These are phyloP conservation scores for Rhizopus microsporus DNA, from an alignment of 371 early-diverging fungal genomes.

Conservation along the genomic window DNA sequence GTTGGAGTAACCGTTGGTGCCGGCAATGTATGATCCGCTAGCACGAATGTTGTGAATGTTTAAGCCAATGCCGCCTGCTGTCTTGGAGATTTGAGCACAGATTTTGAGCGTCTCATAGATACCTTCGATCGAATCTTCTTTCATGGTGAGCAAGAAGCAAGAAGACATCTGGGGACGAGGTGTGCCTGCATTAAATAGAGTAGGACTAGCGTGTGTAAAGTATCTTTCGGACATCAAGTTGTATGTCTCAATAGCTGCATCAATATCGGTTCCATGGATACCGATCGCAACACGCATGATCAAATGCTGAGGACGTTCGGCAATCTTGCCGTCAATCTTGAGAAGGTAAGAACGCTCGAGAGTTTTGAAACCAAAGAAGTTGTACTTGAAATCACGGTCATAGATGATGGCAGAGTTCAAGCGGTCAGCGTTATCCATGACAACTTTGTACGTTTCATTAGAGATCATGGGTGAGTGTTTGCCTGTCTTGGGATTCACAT, in stretches of 20 bases:
- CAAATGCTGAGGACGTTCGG: constrained; percentile 96
- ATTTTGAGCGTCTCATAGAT: constrained; percentile 93
- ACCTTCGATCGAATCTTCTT: constrained; percentile 93
- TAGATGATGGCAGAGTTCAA: constrained; percentile 91
- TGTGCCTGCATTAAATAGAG: constrained; percentile 95
- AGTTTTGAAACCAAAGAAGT: constrained; percentile 97
- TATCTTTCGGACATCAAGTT: constrained; percentile 84
- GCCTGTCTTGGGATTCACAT: constrained; percentile 78
- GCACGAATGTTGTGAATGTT: constrained; percentile 92
- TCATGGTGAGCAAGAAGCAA: constrained; percentile 92
- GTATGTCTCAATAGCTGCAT: constrained; percentile 90
- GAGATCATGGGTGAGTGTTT: constrained; percentile 81
- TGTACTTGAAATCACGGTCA: constrained; percentile 91
- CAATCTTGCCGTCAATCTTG: constrained; percentile 73
- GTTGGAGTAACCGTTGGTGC: constrained; percentile 91
- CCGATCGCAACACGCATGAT: constrained; percentile 95
- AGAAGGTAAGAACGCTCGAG: constrained; percentile 92
- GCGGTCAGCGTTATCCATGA: constrained; percentile 69
- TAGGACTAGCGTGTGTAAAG: constrained; percentile 97
- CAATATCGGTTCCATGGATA: constrained; percentile 88
- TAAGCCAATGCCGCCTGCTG: constrained; percentile 94
- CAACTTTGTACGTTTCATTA: constrained; percentile 60
- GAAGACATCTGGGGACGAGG: constrained; percentile 90
- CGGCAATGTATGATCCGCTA: constrained; percentile 87
- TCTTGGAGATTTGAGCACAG: constrained; percentile 93